Conservation (phyloP, 176 grass and related monocot species). For the Cenchrus purpureus region DNA sequence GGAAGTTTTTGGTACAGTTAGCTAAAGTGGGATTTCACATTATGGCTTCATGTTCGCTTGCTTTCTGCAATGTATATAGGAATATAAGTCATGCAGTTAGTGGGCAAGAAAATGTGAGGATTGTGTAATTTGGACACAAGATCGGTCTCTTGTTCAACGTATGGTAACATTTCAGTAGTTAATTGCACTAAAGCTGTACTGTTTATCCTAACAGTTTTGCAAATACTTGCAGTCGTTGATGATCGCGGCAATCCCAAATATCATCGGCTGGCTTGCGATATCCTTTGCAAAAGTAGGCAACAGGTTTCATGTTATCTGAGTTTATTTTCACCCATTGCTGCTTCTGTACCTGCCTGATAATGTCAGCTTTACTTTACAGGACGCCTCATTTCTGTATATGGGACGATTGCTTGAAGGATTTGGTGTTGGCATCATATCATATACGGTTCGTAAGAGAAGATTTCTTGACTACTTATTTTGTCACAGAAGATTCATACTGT, state of each 20-base stretch:
- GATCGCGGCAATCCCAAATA: conserved; percentile 93
- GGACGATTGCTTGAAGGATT: conserved; percentile 91
- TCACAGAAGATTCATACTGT: conserved; percentile 2
- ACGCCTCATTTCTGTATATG: conserved; percentile 95
- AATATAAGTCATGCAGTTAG: neutral
- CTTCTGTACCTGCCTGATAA: neutral
- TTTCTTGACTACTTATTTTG: neutral
- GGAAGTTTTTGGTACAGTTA: neutral
- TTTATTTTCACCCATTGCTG: neutral
- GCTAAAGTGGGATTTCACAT: neutral
- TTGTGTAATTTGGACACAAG: neutral
- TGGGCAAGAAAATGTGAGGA: neutral
- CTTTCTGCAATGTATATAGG: neutral
- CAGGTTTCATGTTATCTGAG: neutral
- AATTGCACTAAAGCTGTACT: neutral
- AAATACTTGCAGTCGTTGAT: conserved; percentile 76
- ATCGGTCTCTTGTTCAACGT: neutral
- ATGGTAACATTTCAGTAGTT: neutral
- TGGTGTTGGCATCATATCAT: conserved; percentile 93
- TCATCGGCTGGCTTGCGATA: conserved; percentile 93
- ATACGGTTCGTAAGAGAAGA: conserved; percentile 48
- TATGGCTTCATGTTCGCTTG: neutral
- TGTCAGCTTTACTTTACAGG: conserved; percentile 49
- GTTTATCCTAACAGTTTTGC: neutral
- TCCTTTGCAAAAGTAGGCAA: conserved; percentile 83